Conservation (phyloP, 495 filamentous ascomycete species). For the Aspergillus leporis region DNA sequence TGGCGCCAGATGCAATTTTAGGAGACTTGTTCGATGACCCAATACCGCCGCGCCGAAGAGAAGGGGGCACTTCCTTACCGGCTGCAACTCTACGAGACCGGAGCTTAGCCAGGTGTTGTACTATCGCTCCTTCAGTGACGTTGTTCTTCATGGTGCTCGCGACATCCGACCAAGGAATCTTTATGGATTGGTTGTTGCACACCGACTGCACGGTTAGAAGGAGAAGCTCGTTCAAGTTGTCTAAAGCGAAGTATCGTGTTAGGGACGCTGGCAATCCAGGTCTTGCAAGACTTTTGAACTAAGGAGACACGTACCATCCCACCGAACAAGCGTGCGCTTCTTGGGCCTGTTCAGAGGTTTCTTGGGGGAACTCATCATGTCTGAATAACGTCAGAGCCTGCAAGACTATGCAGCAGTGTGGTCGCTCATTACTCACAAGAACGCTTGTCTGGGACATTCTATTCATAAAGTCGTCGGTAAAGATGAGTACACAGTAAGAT, state of each 20-base stretch:
- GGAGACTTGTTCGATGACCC: constrained; percentile 10
- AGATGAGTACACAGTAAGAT: not conserved
- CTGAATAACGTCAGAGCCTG: not conserved
- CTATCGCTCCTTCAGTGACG: constrained; percentile 44
- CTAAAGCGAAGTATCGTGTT: constrained; percentile 19
- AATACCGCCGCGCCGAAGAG: constrained; percentile 33
- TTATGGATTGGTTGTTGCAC: constrained; percentile 36
- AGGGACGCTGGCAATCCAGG: not conserved
- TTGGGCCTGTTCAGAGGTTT: constrained; percentile 24
- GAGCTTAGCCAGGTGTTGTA: constrained; percentile 51
- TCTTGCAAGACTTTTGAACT: not conserved
- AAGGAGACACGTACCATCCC: constrained; percentile 39
- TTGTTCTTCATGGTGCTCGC: constrained; percentile 35
- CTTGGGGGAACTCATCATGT: constrained; percentile 15
- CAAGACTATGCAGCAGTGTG: constrained; percentile 12
- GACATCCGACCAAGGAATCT: constrained; percentile 43
- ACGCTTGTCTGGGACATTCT: not conserved
- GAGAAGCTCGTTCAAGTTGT: constrained; percentile 41
- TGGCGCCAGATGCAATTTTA: not conserved
- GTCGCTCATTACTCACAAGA: not conserved
- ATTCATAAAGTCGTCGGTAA: not conserved
- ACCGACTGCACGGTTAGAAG: constrained; percentile 44
- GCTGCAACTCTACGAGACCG: constrained; percentile 32
- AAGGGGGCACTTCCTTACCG: constrained; percentile 39
- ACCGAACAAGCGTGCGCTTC: constrained; percentile 45